Base-by-base conservation (phyloP, 306 rosid genomes). In the Cucurbita pepo region DNA sequence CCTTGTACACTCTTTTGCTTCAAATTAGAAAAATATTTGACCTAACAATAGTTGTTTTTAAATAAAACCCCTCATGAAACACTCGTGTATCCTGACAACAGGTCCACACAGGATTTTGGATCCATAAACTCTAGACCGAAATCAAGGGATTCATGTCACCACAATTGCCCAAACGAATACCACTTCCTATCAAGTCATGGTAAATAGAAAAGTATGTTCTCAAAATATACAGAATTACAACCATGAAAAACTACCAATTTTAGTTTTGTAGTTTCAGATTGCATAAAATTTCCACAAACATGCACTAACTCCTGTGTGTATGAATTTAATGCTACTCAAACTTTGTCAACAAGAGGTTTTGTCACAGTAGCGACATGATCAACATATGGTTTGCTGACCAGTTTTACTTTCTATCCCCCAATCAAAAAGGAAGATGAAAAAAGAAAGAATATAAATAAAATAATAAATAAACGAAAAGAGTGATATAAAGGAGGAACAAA, bases 331-430 rank as follows among this genome's bases (percentile, higher is more conserved):
- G 80, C 88, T 59, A 73, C 91, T 47, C 81, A 88, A 15, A 79
- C 87, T 76, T 86, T 87, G 36, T 87, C 88, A 54, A 91, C 96
- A 74, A 91, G 96, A 67, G 99, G 99, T 73, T 88, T 91, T 18
- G 91, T 85, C 5, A 80, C 83, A 73, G 79, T 74, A 60, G 96
- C 92, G 75, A 86, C 84, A 77, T 88, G 91, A 82, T 89, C 96
- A 60, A 94, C 67, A 81, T 94, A 88, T 75, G 99, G 97, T 83
- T 94, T 83, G 86, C 89, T 85, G 81, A 85, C 70, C 85, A 54
- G 83, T 78, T 84, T 91, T 10, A 85, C 92, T 77, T 89, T 92
- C 99, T 94, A 88, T 67, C 76, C 30, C 19, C 14, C 4, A 38
- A 38, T 66, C 54, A 21, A 22, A 43, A 66, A 25, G 9, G 22